phyloP scores from a whole-genome alignment of 805 yeast genomes.

The Cyberlindnera meyerae region DNA sequence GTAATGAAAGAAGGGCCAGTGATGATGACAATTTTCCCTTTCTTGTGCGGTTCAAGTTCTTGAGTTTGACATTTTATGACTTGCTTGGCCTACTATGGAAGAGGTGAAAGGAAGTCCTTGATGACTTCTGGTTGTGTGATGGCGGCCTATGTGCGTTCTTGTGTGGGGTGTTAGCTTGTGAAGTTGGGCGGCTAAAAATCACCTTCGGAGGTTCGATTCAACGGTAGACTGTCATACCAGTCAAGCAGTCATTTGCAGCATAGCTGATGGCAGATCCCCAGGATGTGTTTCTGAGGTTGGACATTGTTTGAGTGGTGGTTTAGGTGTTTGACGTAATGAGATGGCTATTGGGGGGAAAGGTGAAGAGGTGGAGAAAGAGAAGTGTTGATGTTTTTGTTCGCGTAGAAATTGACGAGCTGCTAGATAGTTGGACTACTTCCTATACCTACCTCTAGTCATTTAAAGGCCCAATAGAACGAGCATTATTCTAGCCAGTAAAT shows the following conservation, averaged over 20 bases:
- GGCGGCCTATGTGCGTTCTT: constrained; percentile 17
- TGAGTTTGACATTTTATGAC: background rate
- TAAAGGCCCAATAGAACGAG: no score
- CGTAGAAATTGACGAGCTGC: no score
- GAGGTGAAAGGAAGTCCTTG: constrained; percentile 13
- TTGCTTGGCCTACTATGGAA: constrained; percentile 1
- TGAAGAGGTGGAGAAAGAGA: no score
- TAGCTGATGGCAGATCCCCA: constrained; percentile 8
- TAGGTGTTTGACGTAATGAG: background rate
- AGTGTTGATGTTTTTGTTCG: background rate
- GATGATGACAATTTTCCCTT: constrained; percentile 8
- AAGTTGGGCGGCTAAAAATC: background rate
- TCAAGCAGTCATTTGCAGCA: constrained; percentile 5
- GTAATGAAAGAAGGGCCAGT: constrained; percentile 7
- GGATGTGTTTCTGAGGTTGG: constrained; percentile 5
- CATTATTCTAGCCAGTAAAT: no score
- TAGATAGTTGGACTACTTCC: no score
- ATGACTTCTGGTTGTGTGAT: constrained; percentile 16
- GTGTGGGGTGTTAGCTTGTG: background rate
- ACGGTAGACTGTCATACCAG: no score
- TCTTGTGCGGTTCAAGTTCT: no score
- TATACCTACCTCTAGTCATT: no score
- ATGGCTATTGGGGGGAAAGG: no score
- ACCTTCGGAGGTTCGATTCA: no score
- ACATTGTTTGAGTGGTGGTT: background rate